phyloP scores from a whole-genome alignment of 2,329 filamentous ascomycete genomes.

The Verticillium albo-atrum region DNA sequence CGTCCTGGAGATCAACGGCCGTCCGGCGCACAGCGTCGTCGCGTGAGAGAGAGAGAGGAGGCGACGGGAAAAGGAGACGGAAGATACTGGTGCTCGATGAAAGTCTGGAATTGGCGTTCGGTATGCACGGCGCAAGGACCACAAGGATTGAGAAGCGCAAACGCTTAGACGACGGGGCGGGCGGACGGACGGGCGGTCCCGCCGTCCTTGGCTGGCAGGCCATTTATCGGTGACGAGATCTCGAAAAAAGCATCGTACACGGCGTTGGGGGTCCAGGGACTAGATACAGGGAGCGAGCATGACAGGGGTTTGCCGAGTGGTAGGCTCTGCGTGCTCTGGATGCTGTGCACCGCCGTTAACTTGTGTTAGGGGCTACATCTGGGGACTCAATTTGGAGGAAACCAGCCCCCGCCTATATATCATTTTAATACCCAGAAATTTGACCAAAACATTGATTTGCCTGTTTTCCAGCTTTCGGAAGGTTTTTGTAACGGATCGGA shows the following conservation, averaged over 20 bases:
- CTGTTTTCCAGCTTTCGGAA: not conserved
- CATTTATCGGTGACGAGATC: not conserved
- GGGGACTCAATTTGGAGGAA: not conserved
- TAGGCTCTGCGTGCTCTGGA: constrained; percentile 8
- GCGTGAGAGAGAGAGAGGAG: constrained; percentile 19
- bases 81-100: not conserved
- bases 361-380: constrained; percentile 15
- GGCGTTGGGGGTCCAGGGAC: not conserved
- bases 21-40: constrained; percentile 33
- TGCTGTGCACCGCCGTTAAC: constrained; percentile 16
- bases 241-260: not conserved
- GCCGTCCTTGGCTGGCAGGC: not conserved
- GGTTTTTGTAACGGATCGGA: not conserved
- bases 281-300: not conserved
- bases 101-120: not conserved
- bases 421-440: constrained; percentile 4
- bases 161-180: not conserved
- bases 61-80: not conserved
- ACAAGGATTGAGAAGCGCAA: not conserved
- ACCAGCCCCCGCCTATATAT: constrained; percentile 4
- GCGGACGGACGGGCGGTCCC: not conserved
- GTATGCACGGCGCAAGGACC: not conserved
- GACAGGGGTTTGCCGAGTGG: constrained; percentile 9
- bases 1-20: constrained; percentile 23
- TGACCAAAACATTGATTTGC: not conserved